phyloP scores from a whole-genome alignment of 768 basidiomycete species.

The Suillus ampliporus region DNA sequence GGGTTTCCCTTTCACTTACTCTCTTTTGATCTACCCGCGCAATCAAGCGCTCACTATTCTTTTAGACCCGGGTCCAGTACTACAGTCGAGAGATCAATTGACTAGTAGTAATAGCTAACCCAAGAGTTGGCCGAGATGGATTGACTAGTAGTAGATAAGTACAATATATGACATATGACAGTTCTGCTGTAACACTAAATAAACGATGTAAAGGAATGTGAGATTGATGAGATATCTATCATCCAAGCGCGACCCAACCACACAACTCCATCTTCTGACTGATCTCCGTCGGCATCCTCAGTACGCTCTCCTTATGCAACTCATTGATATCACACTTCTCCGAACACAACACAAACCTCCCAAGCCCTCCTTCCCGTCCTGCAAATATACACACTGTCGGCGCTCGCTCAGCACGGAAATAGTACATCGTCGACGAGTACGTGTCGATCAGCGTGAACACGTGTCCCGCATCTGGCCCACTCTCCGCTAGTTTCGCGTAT shows the following conservation, averaged over 20 bases:
- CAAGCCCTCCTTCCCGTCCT: conserved; percentile 27
- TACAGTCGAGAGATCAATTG: no score
- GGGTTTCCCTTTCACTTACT: neutral
- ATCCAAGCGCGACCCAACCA: conserved; percentile 4
- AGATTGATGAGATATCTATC: no score
- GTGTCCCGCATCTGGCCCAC: conserved; percentile 5
- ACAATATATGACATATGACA: no score
- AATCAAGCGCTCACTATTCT: neutral
- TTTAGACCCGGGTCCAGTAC: no score
- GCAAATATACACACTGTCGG: conserved; percentile 28
- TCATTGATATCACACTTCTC: conserved; percentile 22
- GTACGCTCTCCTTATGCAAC: conserved; percentile 26
- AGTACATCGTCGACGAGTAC: conserved; percentile 20
- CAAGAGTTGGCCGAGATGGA: no score
- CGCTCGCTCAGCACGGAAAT: conserved; percentile 21
- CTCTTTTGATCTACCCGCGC: no score
- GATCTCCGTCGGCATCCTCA: conserved; percentile 24
- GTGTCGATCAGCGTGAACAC: conserved; percentile 27
- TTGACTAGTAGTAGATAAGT: no score
- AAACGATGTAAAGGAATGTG: no score
- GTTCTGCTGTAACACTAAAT: neutral
- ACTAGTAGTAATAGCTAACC: no score
- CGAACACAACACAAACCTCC: conserved; percentile 29
- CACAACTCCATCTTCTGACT: conserved; percentile 5
- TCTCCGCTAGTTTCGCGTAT: conserved; percentile 7